Base-by-base conservation (phyloP, 495 filamentous ascomycete genomes). In the Penicillium samsonianum region DNA sequence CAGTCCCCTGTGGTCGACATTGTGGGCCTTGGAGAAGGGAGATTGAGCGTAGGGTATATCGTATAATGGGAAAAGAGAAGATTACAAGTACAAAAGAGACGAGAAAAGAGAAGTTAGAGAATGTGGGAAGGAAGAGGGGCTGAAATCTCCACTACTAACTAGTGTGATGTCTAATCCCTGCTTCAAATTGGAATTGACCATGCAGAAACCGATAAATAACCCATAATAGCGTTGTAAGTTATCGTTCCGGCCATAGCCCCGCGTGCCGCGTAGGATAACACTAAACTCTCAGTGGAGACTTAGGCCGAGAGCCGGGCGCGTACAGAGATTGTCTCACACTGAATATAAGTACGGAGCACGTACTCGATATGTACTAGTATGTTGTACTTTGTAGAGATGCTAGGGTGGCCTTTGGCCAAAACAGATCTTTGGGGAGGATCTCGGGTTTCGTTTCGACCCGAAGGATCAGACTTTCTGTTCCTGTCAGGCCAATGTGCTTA, bases 1-100 rank as follows among this genome's bases (percentile, higher is more conserved):
- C 63, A 55, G 12, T 59, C 51, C 43, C 16, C 50, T 25, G 55
- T 23, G 7, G 57, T 55, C 46, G 67, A 65, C 72, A 75, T 75
- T 10, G 31, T 67, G 47, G 42, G 35, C 23, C 14, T 16, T 31
- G 51, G 20, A 41, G 40, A 25, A 55, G 42, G 14, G 33, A 37
- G 33, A 38, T 31, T 23, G 52, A 55, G 35, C n/a, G 31, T 38
- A 16, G 37, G 14, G 20, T 25, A 14, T 12, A 22, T 45, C 26
- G 28, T 44, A 33, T n/a, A n/a, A n/a, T 33, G 11, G 37, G 42
- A 31, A 14, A n/a, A 16, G 42, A 26, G 22, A 44, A 25, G 7
- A 50, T 17, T n/a, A 38, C 16, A 33, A 31, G 30, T 33, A 33
- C 22, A 33, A 35, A 37, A 20, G 26, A 43, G 28, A 25, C 16